These are phyloP conservation scores for Eutrema heterophyllum DNA, from an alignment of 345 rosid species.

Conservation along the genomic window DNA sequence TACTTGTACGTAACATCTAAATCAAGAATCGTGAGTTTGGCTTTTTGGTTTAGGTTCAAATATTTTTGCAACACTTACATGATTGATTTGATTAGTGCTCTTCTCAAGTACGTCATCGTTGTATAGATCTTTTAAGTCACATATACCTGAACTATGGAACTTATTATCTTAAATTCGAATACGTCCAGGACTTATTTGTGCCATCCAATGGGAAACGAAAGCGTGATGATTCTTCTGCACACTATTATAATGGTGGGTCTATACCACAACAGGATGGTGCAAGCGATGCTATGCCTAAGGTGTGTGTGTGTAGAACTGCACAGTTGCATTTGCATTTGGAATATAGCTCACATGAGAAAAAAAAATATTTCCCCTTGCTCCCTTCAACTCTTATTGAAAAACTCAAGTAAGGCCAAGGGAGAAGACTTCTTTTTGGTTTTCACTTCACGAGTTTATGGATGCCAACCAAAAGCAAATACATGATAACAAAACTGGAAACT, in stretches of 20 bases:
- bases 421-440: too few relatives aligned
- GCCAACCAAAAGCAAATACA: not conserved
- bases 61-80: not conserved
- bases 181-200: slow-evolving; percentile 79
- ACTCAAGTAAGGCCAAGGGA: too few relatives aligned
- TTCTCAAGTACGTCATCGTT: not conserved
- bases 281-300: slow-evolving; percentile 47
- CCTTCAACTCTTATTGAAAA: not conserved
- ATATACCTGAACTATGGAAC: slow-evolving; percentile 1
- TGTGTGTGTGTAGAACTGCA: slow-evolving; percentile 34
- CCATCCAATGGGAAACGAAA: slow-evolving; percentile 79
- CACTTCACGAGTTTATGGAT: not conserved
- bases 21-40: not conserved
- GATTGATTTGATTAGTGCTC: not conserved
- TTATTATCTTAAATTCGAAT: slow-evolving; percentile 19
- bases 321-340: slow-evolving; percentile 3
- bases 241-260: slow-evolving; percentile 76
- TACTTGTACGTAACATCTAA: slow-evolving; percentile 14
- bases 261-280: slow-evolving; percentile 99
- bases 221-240: slow-evolving; percentile 72
- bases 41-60: not conserved
- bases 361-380: not conserved
- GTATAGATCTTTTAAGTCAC: not conserved
- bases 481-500: not conserved
- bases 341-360: not conserved